Percentiles rank a stretch among this genome's conserved stretches.
phyloP scores from a whole-genome alignment of 768 basidiomycete genomes.

The Hirschioporus abietinus region DNA sequence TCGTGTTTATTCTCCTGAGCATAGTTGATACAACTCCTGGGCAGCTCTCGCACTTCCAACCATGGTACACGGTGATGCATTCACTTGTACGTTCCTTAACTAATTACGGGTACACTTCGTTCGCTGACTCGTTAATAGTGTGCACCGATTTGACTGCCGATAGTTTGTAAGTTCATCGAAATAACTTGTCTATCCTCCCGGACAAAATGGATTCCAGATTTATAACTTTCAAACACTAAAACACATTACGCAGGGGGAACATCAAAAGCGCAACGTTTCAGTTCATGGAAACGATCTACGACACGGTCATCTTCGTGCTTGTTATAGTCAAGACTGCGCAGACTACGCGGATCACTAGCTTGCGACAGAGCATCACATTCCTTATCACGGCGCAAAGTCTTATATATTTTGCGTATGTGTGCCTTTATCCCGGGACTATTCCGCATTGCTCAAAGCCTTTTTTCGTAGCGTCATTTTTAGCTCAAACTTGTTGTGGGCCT shows the following conservation, averaged over 20 bases:
- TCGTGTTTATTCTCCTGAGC: not conserved
- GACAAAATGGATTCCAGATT: not conserved
- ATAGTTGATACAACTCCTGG: not conserved
- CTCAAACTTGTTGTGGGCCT: no score
- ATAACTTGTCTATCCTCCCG: not conserved
- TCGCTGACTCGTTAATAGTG: not conserved
- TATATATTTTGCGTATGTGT: not conserved
- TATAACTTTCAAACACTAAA: not conserved
- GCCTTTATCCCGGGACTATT: no score
- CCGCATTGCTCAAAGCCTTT: no score
- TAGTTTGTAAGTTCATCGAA: not conserved
- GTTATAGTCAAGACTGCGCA: not conserved
- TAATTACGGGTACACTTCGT: not conserved
- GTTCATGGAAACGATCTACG: conserved; percentile 5
- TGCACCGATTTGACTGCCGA: not conserved
- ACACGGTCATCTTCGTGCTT: not conserved
- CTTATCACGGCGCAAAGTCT: not conserved
- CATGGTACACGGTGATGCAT: not conserved
- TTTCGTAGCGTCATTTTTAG: no score
- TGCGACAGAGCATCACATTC: not conserved
- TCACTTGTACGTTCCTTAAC: not conserved
- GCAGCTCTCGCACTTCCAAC: not conserved
- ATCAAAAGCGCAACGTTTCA: not conserved
- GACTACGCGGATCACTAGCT: not conserved
- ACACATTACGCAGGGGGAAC: not conserved